phyloP scores from a whole-genome alignment of 805 yeast species.

The Metschnikowia borealis region DNA sequence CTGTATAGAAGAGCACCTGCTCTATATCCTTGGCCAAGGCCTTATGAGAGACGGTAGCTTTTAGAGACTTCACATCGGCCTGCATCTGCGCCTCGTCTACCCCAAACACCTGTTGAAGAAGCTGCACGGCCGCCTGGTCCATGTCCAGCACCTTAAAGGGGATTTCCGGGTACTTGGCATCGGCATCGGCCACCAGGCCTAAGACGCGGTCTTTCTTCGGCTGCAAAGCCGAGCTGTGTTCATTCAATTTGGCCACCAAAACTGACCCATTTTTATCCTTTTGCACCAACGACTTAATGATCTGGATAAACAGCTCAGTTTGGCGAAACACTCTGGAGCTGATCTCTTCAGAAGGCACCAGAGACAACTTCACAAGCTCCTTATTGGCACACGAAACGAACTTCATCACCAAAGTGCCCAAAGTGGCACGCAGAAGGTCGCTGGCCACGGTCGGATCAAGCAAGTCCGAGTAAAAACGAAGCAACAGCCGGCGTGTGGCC shows the following conservation, averaged over 20 bases:
- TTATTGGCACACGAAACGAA: constrained; percentile 52
- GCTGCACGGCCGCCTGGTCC: constrained; percentile 40
- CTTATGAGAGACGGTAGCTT: constrained; percentile 38
- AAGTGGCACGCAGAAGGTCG: constrained; percentile 29
- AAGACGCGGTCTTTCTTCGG: constrained; percentile 17
- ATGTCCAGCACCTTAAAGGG: constrained; percentile 54
- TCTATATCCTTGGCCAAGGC: constrained; percentile 35
- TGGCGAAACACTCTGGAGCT: constrained; percentile 34
- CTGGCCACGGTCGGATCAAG: constrained; percentile 43
- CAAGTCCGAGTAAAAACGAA: constrained; percentile 60
- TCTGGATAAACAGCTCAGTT: constrained; percentile 32
- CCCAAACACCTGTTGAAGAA: constrained; percentile 47
- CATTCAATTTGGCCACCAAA: constrained; percentile 41
- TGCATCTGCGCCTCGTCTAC: constrained; percentile 50
- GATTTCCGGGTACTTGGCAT: constrained; percentile 36
- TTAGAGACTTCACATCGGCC: constrained; percentile 45
- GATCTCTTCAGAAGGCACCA: constrained; percentile 25
- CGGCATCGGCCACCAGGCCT: constrained; percentile 6
- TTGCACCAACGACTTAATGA: constrained; percentile 34
- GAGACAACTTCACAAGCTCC: constrained; percentile 44
- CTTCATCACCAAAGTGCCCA: constrained; percentile 47
- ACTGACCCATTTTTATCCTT: constrained; percentile 37
- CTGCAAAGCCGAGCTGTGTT: constrained; percentile 35
- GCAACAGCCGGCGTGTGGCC: constrained; percentile 51
- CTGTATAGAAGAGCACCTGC: constrained; percentile 30